A percentile compares a stretch with the other conserved stretches of the same genome.
Conservation (phyloP, 495 filamentous ascomycete genomes). For the Mytilinidion resinicola region DNA sequence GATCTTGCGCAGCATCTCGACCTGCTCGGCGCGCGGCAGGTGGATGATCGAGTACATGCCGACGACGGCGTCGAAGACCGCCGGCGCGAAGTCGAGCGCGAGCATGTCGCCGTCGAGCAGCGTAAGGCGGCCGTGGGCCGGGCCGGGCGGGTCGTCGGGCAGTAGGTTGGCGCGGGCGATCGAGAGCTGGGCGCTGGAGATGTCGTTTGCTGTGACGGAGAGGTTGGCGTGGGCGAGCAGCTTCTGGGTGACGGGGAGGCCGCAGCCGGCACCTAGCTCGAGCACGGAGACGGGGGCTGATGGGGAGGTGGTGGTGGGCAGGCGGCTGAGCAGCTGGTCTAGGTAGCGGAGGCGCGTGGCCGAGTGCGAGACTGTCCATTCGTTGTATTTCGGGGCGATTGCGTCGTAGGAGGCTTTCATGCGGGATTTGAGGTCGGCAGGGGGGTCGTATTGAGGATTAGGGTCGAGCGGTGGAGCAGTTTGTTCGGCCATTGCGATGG, state of each 20-base stretch:
- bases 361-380: constrained; percentile 34
- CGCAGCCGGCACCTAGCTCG: constrained; percentile 42
- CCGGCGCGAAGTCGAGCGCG: constrained; percentile 29
- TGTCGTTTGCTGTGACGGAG: constrained; percentile 39
- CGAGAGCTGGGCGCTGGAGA: constrained; percentile 35
- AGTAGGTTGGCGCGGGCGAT: constrained; percentile 29
- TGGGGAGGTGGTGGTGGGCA: constrained; percentile 11
- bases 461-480: too few species aligned
- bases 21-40: constrained; percentile 41
- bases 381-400: constrained; percentile 37
- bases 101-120: constrained; percentile 41
- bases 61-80: constrained; percentile 38
- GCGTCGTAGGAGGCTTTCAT: constrained; percentile 37
- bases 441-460: neutral
- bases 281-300: constrained; percentile 19
- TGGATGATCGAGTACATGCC: constrained; percentile 44
- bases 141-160: neutral
- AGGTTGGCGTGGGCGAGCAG: constrained; percentile 17
- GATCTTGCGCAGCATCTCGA: constrained; percentile 33
- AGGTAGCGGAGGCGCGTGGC: constrained; percentile 33
- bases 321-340: constrained; percentile 25
- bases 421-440: constrained; percentile 21
- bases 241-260: constrained; percentile 35
- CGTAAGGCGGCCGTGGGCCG: neutral
- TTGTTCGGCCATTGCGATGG: too few species aligned